Base-by-base conservation (phyloP, 2,329 filamentous ascomycete genomes). In the Chaetothyriales sp. region DNA sequence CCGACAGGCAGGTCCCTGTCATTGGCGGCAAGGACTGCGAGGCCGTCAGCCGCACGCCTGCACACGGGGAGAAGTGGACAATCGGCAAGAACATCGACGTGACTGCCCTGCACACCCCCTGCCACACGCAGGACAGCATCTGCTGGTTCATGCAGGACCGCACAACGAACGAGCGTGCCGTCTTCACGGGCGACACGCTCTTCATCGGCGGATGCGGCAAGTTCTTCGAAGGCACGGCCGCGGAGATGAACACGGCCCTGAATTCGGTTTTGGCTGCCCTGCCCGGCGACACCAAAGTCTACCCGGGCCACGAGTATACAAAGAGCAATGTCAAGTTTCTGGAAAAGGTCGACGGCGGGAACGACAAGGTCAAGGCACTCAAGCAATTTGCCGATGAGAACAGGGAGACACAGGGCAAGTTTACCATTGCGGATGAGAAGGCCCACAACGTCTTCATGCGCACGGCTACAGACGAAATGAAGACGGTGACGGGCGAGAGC, bases 401-500 rank as follows among this genome's bases (percentile, higher is more conserved):
- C 68, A 74, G 82, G 69, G 79, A 95, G 71, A 97, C 92, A 1
- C 89, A 95, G 67, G 92, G 92, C 46, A 86, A 89, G 64, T 97
- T 95, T 62, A 98, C 90, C 0, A 97, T 98, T 68, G 89, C 85
- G 0, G 89, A 98, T 64, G 92, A 98, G 71, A 97, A 97, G 83
- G 47, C 53, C 29, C 89, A 97, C 68, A 98, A 98, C 63, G 87
- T 95, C 1, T 98, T 98, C 64, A 97, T 98, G 92, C 79, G 86
- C 60, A 77, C 94, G 37, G 75, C 84, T 61, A 85, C 87, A 71
- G 73, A 88, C 0, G 79, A 78, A 56, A 83, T 98, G 50, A 87
- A 94, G 64, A 85, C 88, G 69, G 83, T 78, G 9, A 92, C 88
- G 0, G 88, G 88, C 44, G 81, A 88, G 71, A 87, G 79, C 0